phyloP scores from a whole-genome alignment of 805 yeast genomes.

The Spathaspora arborariae region DNA sequence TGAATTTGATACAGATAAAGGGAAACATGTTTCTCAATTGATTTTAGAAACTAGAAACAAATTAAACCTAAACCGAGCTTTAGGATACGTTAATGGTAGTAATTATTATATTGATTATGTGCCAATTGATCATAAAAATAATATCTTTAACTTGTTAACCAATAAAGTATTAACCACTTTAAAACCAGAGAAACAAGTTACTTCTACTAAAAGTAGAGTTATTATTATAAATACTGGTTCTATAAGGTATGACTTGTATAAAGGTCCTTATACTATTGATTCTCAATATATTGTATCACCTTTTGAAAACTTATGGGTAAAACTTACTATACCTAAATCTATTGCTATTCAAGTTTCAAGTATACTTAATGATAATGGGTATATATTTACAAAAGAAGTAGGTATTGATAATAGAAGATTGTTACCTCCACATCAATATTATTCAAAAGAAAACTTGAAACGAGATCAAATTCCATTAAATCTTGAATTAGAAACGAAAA shows the following conservation, averaged over 20 bases:
- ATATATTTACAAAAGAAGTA: slow-evolving; percentile 26
- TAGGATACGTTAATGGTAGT: slow-evolving; percentile 59
- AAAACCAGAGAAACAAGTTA: slow-evolving; percentile 15
- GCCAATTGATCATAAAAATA: slow-evolving; percentile 46
- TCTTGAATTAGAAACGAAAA: background rate
- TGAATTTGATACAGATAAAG: slow-evolving; percentile 54
- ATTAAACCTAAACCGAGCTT: slow-evolving; percentile 50
- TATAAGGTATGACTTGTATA: slow-evolving; percentile 77
- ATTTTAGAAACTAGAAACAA: slow-evolving; percentile 42
- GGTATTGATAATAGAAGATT: slow-evolving; percentile 13
- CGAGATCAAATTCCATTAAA: slow-evolving; percentile 1
- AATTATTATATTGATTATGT: slow-evolving; percentile 67
- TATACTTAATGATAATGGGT: slow-evolving; percentile 54
- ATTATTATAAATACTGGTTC: slow-evolving; percentile 84
- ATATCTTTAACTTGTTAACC: slow-evolving; percentile 58
- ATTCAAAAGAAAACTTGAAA: background rate
- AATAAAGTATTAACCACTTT: slow-evolving; percentile 51
- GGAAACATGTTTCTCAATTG: slow-evolving; percentile 43
- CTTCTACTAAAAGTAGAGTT: slow-evolving; percentile 26
- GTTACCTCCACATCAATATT: slow-evolving; percentile 22
- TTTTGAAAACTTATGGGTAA: slow-evolving; percentile 76
- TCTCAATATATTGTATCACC: slow-evolving; percentile 83
- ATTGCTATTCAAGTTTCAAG: slow-evolving; percentile 54
- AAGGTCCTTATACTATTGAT: slow-evolving; percentile 80
- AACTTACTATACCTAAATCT: slow-evolving; percentile 53